phyloP scores from a whole-genome alignment of 768 basidiomycete species.

The Kwoniella bestiolae region DNA sequence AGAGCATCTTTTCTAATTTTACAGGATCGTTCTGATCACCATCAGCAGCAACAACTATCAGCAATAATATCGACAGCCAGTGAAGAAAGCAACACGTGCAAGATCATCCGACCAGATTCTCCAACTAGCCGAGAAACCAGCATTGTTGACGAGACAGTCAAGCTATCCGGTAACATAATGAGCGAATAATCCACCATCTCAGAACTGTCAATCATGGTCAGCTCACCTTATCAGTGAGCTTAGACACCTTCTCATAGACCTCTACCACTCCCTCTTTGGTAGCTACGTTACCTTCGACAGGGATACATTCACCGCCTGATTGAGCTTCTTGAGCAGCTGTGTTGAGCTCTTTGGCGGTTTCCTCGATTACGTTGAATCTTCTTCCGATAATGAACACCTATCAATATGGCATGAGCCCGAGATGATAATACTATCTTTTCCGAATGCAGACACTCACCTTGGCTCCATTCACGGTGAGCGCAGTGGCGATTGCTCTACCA shows the following conservation, averaged over 20 bases:
- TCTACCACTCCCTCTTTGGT: conserved; percentile 47
- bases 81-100: neutral
- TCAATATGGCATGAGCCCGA: neutral
- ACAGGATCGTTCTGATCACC: conserved; percentile 28
- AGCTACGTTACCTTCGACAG: conserved; percentile 48
- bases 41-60: no score
- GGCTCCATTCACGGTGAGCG: conserved; percentile 52
- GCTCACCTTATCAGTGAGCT: conserved; percentile 42
- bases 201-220: neutral
- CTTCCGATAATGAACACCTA: conserved; percentile 51
- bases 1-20: conserved; percentile 44
- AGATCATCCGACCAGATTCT: conserved; percentile 20
- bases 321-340: conserved; percentile 29
- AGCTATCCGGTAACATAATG: conserved; percentile 17
- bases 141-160: conserved; percentile 52
- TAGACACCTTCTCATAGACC: conserved; percentile 34
- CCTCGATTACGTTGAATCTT: conserved; percentile 41
- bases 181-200: neutral
- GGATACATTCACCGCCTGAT: conserved; percentile 36
- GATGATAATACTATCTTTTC: conserved; percentile 27
- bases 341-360: conserved; percentile 48
- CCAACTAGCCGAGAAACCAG: conserved; percentile 47
- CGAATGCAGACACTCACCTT: conserved; percentile 18
- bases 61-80: no score
- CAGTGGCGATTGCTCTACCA: conserved; percentile 48